These are phyloP conservation scores for Hordeum vulgare DNA, from an alignment of 176 grass and related monocot genomes.

Conservation along the genomic window DNA sequence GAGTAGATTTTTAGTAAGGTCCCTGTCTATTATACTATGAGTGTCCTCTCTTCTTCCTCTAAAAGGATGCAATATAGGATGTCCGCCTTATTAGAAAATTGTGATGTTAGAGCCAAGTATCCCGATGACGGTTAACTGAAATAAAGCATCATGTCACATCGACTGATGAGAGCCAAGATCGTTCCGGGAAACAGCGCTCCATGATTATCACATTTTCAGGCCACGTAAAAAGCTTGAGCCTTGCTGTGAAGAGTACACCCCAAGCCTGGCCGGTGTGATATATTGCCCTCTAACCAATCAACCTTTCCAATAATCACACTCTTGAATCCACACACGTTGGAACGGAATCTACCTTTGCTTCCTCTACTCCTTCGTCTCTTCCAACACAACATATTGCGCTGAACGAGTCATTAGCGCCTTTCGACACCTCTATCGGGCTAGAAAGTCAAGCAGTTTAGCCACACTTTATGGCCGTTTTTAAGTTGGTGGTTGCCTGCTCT, in stretches of 20 bases:
- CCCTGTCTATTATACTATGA: background rate
- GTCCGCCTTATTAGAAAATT: background rate
- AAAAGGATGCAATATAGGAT: background rate
- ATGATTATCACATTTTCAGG: constrained; percentile 19
- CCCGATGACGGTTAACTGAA: background rate
- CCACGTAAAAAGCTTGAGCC: background rate
- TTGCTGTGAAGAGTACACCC: constrained; percentile 17
- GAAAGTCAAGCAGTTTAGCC: constrained; percentile 27
- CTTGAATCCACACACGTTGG: constrained; percentile 12
- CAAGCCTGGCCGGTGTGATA: constrained; percentile 23
- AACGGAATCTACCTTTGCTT: constrained; percentile 11
- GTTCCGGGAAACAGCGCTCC: background rate
- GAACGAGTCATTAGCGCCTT: background rate
- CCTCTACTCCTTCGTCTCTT: background rate
- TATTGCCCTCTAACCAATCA: constrained; percentile 43
- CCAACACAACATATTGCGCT: background rate
- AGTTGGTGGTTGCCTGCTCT: constrained; percentile 27
- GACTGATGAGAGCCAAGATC: background rate
- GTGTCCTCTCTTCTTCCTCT: background rate
- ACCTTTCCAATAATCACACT: constrained; percentile 15
- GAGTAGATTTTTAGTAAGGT: background rate
- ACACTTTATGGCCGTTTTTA: constrained; percentile 21
- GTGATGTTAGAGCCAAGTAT: background rate
- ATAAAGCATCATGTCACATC: background rate
- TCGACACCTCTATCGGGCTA: background rate